Conservation (phyloP, 495 filamentous ascomycete species). For the Trichoderma reesei region DNA sequence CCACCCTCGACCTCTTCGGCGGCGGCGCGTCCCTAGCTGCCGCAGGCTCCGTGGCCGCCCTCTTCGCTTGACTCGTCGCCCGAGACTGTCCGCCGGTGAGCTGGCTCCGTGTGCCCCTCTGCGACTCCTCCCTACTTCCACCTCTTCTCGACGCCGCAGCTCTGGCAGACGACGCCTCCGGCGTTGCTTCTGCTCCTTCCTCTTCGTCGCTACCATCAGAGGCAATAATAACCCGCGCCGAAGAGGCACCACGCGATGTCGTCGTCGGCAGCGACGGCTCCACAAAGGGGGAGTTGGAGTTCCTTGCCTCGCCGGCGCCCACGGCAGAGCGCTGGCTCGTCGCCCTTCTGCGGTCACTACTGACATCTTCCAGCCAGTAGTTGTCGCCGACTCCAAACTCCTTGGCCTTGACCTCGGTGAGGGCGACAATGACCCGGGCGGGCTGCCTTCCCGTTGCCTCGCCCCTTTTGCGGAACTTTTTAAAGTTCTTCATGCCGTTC, state of each 20-base stretch:
- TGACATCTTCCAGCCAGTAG: constrained; percentile 57
- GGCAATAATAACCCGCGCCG: constrained; percentile 3
- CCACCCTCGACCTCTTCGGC: constrained; percentile 2
- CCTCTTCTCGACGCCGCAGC: constrained; percentile 18
- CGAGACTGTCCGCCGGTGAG: constrained; percentile 10
- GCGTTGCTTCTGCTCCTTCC: neutral
- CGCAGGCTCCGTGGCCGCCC: constrained; percentile 25
- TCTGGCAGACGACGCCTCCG: constrained; percentile 20
- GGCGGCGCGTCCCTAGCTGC: constrained; percentile 23
- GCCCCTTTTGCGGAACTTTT: constrained; percentile 66
- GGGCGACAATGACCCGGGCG: constrained; percentile 56
- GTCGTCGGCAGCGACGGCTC: neutral
- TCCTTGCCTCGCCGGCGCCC: neutral
- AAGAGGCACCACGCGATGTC: neutral
- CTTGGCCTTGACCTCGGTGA: constrained; percentile 72
- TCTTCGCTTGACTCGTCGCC: constrained; percentile 24
- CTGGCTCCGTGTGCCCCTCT: constrained; percentile 27
- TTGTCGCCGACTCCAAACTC: constrained; percentile 78
- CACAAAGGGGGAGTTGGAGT: neutral
- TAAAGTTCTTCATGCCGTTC: constrained; percentile 97
- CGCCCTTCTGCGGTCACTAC: constrained; percentile 19
- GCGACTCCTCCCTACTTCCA: constrained; percentile 19
- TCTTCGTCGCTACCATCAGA: constrained; percentile 7
- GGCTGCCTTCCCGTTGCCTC: constrained; percentile 37
- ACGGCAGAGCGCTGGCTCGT: constrained; percentile 17